Evolutionary conservation across 2,329 filamentous ascomycete genomes (phyloP), one percentile per base, ranked within the genome.

Genomic region (Stemphylium vesicarium): DNA sequence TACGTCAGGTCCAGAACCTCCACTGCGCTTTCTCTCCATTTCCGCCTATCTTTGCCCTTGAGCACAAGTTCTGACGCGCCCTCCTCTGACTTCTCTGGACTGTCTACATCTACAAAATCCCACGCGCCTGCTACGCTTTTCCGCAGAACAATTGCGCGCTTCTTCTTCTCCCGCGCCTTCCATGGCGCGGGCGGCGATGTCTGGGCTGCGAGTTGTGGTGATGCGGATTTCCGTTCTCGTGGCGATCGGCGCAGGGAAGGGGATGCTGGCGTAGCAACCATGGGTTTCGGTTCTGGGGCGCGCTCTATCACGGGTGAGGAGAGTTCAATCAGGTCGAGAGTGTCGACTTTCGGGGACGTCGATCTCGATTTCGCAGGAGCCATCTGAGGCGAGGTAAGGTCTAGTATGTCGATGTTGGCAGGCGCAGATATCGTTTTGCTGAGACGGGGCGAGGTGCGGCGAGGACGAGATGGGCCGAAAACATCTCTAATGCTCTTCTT

Each of bases 1-100:
- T 31, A 70, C 22, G 60, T 72, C 49, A 76, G 43, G 62, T 77
- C 73, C 48, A 77, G 50, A 37, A 73, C 53, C 48, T 74, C 71
- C 35, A 77, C 64, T 39, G 72, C 68, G 24, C 74, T 77, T 50
- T 73, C 71, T 35, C 73, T 59, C 73, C 73, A 76, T 46, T 57
- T 64, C 38, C 65, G 54, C 50, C 70, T 64, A 52, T 65, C 64
- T 36, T 62, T 71, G 13, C 64, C 69, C 49, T 66, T 70, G 20
- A 48, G 36, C 16, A 60, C 45, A 8, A 39, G 16, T 0, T 33
- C 51, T 4, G 22, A 39, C 3, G 31, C 11, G 10, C 26, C 45
- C 6, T 31, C 54, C 11, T 3, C 52, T 2, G 37, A 39, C 8
- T 54, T 62, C 41, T 35, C 50, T 1, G 56, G 61, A 35, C 63